Conservation (phyloP, 2,329 filamentous ascomycete genomes). For the Claviceps arundinis region DNA sequence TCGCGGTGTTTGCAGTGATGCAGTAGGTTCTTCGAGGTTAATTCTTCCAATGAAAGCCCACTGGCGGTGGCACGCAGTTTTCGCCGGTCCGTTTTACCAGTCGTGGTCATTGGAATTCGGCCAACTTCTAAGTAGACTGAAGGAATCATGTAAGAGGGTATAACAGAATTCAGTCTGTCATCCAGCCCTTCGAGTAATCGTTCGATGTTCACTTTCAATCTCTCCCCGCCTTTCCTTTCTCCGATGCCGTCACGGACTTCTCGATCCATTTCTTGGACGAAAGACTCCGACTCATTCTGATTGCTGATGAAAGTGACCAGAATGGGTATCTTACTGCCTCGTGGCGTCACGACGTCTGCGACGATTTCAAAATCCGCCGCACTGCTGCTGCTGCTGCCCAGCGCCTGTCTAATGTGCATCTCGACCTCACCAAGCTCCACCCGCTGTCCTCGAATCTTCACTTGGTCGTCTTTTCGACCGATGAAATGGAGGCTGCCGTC, state of each 20-base stretch:
- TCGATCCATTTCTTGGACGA: not conserved
- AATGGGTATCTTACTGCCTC: not conserved
- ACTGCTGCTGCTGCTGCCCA: not conserved
- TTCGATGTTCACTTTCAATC: not conserved
- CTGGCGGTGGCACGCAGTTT: not conserved
- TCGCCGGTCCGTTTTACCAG: not conserved
- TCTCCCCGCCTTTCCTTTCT: not conserved
- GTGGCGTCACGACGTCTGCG: not conserved
- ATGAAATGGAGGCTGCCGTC: conserved; percentile 11
- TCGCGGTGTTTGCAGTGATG: not conserved
- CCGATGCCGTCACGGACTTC: not conserved
- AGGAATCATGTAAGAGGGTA: not conserved
- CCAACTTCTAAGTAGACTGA: not conserved
- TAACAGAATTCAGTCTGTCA: not conserved
- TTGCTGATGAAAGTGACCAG: not conserved
- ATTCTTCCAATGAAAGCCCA: not conserved
- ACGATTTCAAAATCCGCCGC: not conserved
- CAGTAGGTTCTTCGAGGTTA: not conserved
- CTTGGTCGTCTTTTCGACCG: conserved; percentile 12
- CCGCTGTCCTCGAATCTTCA: conserved; percentile 15
- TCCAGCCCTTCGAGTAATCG: not conserved
- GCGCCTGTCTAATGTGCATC: not conserved
- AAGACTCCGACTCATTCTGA: not conserved
- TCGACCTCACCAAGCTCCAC: conserved; percentile 13
- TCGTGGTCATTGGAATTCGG: not conserved